Percentiles rank a stretch among this genome's conserved stretches.
These are phyloP conservation scores for Aspergillus neotritici DNA, from an alignment of 2,329 filamentous ascomycete species.

Conservation along the genomic window DNA sequence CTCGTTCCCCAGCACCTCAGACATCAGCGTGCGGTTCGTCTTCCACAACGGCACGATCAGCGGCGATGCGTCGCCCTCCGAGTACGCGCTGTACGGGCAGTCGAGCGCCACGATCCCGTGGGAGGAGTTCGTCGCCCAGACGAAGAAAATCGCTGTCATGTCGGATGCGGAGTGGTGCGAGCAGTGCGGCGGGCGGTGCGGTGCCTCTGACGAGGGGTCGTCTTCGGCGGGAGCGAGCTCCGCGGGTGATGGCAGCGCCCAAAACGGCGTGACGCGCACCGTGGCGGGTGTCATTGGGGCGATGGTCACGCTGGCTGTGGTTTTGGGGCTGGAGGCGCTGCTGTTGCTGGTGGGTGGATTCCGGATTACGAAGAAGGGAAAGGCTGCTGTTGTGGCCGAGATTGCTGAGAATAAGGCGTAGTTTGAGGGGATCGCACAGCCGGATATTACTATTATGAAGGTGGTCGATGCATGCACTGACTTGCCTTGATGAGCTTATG, in stretches of 20 bases:
- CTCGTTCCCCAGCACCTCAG: slow-evolving; percentile 41
- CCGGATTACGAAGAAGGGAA: slow-evolving; percentile 52
- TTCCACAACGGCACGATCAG: slow-evolving; percentile 58
- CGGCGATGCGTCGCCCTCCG: slow-evolving; percentile 40
- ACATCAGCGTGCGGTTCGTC: slow-evolving; percentile 55
- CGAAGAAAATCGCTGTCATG: slow-evolving; percentile 63
- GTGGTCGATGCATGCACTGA: too few species aligned
- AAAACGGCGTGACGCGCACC: slow-evolving; percentile 54
- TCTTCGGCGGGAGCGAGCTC: slow-evolving; percentile 18
- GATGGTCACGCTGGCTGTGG: slow-evolving; percentile 60
- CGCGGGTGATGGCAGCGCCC: slow-evolving; percentile 21
- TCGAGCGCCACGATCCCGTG: slow-evolving; percentile 56
- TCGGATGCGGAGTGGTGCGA: slow-evolving; percentile 65
- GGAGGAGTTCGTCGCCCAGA: slow-evolving; percentile 59
- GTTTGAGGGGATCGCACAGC: not conserved
- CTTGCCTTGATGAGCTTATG: too few species aligned
- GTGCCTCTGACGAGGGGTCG: slow-evolving; percentile 35
- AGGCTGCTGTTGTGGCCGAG: slow-evolving; percentile 7
- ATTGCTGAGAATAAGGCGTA: slow-evolving; percentile 19
- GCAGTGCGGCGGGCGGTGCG: slow-evolving; percentile 67
- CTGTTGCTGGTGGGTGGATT: slow-evolving; percentile 53
- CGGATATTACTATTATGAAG: too few species aligned
- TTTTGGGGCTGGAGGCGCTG: slow-evolving; percentile 53
- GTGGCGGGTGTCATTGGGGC: slow-evolving; percentile 79
- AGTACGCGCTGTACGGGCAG: slow-evolving; percentile 59